These are phyloP conservation scores for Aciculoconidium aculeatum DNA, from an alignment of 805 yeast genomes.

Conservation along the genomic window DNA sequence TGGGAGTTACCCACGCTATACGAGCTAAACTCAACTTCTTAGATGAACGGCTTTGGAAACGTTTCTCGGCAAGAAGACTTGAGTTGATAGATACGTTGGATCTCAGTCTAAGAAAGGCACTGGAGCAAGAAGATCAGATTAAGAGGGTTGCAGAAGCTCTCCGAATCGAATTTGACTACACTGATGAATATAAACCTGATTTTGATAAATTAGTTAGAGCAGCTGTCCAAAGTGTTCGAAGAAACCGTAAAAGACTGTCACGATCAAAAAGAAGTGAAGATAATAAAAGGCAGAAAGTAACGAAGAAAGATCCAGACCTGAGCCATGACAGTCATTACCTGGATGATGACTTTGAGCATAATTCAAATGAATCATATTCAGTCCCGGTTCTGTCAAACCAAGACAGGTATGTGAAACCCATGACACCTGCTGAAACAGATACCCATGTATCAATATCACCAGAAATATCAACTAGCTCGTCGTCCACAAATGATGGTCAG, in stretches of 20 bases:
- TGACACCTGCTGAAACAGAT: no score
- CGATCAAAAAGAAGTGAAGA: conserved; percentile 18
- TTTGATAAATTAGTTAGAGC: conserved; percentile 89
- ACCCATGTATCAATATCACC: neutral
- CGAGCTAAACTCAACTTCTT: conserved; percentile 62
- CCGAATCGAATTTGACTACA: conserved; percentile 72
- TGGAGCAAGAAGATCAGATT: conserved; percentile 86
- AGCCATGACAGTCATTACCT: neutral
- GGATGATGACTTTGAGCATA: neutral
- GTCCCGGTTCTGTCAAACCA: no score
- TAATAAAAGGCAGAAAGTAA: conserved; percentile 5
- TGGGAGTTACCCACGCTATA: conserved; percentile 54
- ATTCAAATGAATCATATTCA: neutral
- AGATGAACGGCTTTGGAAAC: conserved; percentile 83
- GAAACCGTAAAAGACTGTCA: conserved; percentile 71
- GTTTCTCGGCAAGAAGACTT: conserved; percentile 82
- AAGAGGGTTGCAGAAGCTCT: conserved; percentile 70
- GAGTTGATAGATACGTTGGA: conserved; percentile 79
- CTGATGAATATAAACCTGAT: conserved; percentile 52
- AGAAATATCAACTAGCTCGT: no score
- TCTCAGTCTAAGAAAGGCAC: conserved; percentile 67
- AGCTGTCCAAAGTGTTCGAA: conserved; percentile 86
- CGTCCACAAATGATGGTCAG: no score
- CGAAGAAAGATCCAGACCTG: conserved; percentile 1
- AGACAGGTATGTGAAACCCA: no score